phyloP scores from a whole-genome alignment of 2,329 filamentous ascomycete species.

The Aspergillus brunneoviolaceus region DNA sequence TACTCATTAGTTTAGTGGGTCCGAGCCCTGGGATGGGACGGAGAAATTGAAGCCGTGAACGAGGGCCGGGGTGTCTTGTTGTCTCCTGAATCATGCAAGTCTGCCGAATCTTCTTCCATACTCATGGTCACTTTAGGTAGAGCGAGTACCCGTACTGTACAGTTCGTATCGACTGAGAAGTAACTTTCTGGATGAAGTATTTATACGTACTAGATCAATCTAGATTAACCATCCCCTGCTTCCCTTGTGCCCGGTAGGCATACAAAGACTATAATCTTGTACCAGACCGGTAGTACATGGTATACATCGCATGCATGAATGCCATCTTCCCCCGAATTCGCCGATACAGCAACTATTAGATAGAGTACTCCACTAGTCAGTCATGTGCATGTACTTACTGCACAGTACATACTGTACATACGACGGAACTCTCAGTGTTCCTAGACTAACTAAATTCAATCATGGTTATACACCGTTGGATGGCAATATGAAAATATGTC shows the following conservation, averaged over 20 bases:
- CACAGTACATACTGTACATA: too few species aligned
- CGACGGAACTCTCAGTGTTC: too few species aligned
- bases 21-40: background rate
- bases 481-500: background rate
- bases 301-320: background rate
- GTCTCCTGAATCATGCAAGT: background rate
- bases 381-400: too few species aligned
- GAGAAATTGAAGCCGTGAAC: background rate
- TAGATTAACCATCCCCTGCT: background rate
- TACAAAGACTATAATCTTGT: background rate
- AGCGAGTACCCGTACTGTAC: too few species aligned
- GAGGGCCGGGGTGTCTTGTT: background rate
- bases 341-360: background rate
- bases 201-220: too few species aligned
- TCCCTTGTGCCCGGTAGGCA: background rate
- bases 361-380: too few species aligned
- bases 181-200: too few species aligned
- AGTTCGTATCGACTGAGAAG: too few species aligned
- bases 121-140: too few species aligned
- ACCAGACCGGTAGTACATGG: background rate
- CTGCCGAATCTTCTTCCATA: background rate
- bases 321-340: background rate
- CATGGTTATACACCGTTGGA: too few species aligned
- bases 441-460: too few species aligned
- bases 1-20: background rate